Evolutionary conservation across 2,329 filamentous ascomycete species (phyloP), one percentile per base, ranked within the genome.

Genomic region (Coniochaeta sp.): DNA sequence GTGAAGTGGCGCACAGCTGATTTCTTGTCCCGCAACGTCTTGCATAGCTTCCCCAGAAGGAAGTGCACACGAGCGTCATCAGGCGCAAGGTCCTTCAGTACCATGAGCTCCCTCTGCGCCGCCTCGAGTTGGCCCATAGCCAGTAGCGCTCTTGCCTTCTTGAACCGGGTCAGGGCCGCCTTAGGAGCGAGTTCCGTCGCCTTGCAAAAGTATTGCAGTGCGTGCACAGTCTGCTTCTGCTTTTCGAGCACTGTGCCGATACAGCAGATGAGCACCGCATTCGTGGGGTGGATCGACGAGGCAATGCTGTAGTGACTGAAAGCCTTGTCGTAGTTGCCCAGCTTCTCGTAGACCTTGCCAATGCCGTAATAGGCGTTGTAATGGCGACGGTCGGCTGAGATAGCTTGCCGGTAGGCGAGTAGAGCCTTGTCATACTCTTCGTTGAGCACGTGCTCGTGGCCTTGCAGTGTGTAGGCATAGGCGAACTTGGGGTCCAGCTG

Each of bases 281-380:
- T 98, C 62, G 90, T 93, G 2, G 93, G 92, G 68, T 99, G 98
- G 74, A 99, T 96, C 47, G 82, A 80, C 14, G 91, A 88, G 1
- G 95, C 95, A 22, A 91, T 89, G 62, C 91, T 86, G 78, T 96
- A 99, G 76, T 99, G 93, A 61, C 88, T 87, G 69, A 96, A 90
- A 1, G 95, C 93, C 71, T 95, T 91, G 63, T 96, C 91, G 67
- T 91, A 93, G 72, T 91, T 93, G 69, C 92, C 93, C 68, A 96
- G 84, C 70, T 93, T 93, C 73, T 96, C 91, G 68, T 93, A 95
- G 1, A 96, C 92, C 62, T 84, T 81, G 33, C 86, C 87, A 60
- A 89, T 86, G 66, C 95, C 95, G 72, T 98, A 99, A 84, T 96
- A 98, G n/a, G 93, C 95, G 70, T 97, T 96, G 78, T 98, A 99